Conservation (phyloP, 345 rosid genomes). For the Dipteronia dyeriana region DNA sequence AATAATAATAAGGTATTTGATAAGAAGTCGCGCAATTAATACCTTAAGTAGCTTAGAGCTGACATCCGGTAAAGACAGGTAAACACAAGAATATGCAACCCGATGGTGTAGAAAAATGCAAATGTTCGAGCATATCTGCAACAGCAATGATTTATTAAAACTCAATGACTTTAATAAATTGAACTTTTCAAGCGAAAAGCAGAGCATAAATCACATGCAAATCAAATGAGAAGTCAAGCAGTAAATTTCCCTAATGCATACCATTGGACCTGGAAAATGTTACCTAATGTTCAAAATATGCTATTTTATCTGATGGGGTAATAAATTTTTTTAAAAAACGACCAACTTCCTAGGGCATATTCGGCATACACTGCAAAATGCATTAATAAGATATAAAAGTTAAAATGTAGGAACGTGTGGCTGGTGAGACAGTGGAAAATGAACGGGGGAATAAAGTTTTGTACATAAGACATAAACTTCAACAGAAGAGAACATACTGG, state of each 20-base stretch:
- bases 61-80: slow-evolving; percentile 97
- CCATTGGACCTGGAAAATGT: neutral
- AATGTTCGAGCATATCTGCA: slow-evolving; percentile 90
- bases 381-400: neutral
- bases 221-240: neutral
- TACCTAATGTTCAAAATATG: neutral
- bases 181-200: neutral
- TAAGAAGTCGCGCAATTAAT: slow-evolving; percentile 14
- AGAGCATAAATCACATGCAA: neutral
- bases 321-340: neutral
- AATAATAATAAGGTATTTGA: neutral
- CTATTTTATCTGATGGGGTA: neutral
- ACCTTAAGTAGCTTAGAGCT: slow-evolving; percentile 89
- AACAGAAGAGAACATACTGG: too few relatives aligned
- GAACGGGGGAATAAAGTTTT: neutral
- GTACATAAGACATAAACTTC: neutral
- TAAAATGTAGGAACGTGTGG: neutral
- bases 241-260: neutral
- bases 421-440: neutral
- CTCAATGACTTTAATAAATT: too few relatives aligned
- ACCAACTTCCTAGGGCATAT: neutral
- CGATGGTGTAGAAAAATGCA: slow-evolving; percentile 92
- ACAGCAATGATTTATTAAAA: neutral
- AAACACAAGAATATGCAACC: slow-evolving; percentile 82
- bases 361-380: neutral